Conservation (phyloP, 495 filamentous ascomycete genomes). For the Trypethelium eluteriae region DNA sequence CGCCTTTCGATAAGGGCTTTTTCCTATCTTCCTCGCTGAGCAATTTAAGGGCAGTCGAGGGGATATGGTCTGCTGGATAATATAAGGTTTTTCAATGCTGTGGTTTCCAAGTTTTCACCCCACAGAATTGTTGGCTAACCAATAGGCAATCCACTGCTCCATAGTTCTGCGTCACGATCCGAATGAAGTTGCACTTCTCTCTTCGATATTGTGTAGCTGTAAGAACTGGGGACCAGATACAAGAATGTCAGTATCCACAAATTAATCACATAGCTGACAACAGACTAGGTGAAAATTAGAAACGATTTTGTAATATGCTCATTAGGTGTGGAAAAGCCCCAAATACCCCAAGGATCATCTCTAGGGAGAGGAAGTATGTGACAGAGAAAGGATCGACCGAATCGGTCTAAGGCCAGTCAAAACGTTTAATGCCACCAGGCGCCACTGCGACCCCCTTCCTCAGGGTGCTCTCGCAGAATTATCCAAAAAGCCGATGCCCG, state of each 20-base stretch:
- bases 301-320: not conserved
- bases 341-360: not conserved
- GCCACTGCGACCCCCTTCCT: not conserved
- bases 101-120: too few relatives aligned
- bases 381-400: constrained; percentile 9
- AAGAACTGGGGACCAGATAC: not conserved
- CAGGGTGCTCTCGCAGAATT: not conserved
- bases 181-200: too few relatives aligned
- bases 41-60: too few relatives aligned
- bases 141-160: too few relatives aligned
- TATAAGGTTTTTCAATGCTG: too few relatives aligned
- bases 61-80: too few relatives aligned
- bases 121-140: too few relatives aligned
- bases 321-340: not conserved
- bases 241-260: not conserved
- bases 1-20: too few relatives aligned
- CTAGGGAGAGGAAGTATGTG: not conserved
- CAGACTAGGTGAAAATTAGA: not conserved
- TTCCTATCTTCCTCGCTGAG: too few relatives aligned
- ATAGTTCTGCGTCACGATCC: too few relatives aligned
- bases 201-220: too few relatives aligned
- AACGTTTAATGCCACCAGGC: not conserved
- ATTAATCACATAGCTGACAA: not conserved
- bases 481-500: not conserved
- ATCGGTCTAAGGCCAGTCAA: not conserved